Conservation (phyloP, 1,284 basidiomycete genomes). For the Microbotryum lychnidis-dioicae region DNA sequence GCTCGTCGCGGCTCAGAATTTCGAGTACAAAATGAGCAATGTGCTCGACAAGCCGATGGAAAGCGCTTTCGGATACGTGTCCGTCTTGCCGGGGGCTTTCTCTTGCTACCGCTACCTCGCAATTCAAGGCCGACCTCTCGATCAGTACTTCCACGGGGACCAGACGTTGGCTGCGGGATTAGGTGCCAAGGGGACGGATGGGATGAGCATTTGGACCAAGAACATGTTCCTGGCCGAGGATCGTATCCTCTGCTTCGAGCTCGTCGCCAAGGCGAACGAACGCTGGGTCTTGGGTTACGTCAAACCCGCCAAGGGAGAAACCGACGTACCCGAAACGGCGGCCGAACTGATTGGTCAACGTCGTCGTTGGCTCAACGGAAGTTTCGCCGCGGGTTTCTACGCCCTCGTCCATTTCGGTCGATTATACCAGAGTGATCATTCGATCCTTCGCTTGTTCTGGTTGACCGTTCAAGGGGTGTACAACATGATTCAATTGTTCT, state of each 20-base stretch:
- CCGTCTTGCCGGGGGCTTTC: slow-evolving; percentile 92
- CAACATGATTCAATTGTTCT: slow-evolving; percentile 41
- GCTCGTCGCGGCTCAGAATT: slow-evolving; percentile 89
- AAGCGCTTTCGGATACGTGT: slow-evolving; percentile 82
- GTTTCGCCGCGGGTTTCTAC: slow-evolving; percentile 92
- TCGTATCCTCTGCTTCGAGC: slow-evolving; percentile 32
- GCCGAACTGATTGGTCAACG: slow-evolving; percentile 58
- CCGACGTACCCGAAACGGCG: slow-evolving; percentile 55
- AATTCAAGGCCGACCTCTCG: slow-evolving; percentile 81
- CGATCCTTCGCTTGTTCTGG: slow-evolving; percentile 49
- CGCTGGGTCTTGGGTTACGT: slow-evolving; percentile 52
- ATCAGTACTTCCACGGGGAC: slow-evolving; percentile 98
- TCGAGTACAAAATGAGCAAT: slow-evolving; percentile 95
- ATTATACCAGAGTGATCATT: slow-evolving; percentile 71
- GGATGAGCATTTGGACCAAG: slow-evolving; percentile 93
- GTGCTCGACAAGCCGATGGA: slow-evolving; percentile 88
- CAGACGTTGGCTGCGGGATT: slow-evolving; percentile 55
- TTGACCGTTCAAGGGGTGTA: slow-evolving; percentile 80
- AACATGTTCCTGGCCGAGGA: slow-evolving; percentile 38
- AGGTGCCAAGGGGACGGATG: slow-evolving; percentile 87
- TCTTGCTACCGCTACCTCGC: slow-evolving; percentile 88
- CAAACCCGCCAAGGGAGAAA: slow-evolving; percentile 37
- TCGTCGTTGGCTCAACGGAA: slow-evolving; percentile 72
- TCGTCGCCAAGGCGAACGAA: slow-evolving; percentile 46
- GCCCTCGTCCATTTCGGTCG: slow-evolving; percentile 89